Evolutionary conservation across 2,329 filamentous ascomycete genomes (phyloP).

Genomic region (Colletotrichum agaves): DNA sequence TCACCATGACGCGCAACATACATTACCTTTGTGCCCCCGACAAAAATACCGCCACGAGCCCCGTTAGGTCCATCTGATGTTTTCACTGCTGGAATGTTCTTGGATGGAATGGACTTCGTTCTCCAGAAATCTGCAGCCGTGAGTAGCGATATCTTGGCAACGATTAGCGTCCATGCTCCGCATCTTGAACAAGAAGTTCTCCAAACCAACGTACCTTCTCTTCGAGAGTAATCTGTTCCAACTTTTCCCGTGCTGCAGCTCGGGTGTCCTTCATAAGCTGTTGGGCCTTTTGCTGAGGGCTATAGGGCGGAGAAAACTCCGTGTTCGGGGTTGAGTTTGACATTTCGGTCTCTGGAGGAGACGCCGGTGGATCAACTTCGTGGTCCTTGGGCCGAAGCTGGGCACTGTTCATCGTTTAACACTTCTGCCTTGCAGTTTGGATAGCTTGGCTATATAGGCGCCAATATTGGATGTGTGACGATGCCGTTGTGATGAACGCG

Average conservation of each 20-base stretch:
- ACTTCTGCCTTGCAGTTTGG: neutral
- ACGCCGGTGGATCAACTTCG: conserved; percentile 45
- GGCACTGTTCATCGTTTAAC: conserved; percentile 13
- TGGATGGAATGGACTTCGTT: conserved; percentile 70
- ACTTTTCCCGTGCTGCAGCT: conserved; percentile 57
- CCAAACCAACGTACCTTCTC: conserved; percentile 61
- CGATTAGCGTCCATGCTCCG: neutral
- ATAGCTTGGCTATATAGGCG: too few species aligned
- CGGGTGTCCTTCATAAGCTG: conserved; percentile 51
- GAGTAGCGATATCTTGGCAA: conserved; percentile 63
- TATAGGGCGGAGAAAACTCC: conserved; percentile 59
- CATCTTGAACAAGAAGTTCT: neutral
- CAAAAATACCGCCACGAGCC: conserved; percentile 74
- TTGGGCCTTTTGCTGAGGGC: conserved; percentile 51
- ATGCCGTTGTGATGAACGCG: too few species aligned
- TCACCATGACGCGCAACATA: conserved; percentile 42
- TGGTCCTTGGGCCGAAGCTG: conserved; percentile 35
- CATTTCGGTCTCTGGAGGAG: conserved; percentile 38
- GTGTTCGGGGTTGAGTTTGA: conserved; percentile 60
- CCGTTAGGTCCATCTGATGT: conserved; percentile 78
- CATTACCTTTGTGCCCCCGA: conserved; percentile 74
- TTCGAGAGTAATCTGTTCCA: conserved; percentile 63
- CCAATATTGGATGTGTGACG: too few species aligned
- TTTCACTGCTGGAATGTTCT: conserved; percentile 73
- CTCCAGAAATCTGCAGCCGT: conserved; percentile 77